Evolutionary conservation across 768 basidiomycete genomes (phyloP), one percentile per base, ranked within the genome.

Genomic region (Mrakia frigida): DNA sequence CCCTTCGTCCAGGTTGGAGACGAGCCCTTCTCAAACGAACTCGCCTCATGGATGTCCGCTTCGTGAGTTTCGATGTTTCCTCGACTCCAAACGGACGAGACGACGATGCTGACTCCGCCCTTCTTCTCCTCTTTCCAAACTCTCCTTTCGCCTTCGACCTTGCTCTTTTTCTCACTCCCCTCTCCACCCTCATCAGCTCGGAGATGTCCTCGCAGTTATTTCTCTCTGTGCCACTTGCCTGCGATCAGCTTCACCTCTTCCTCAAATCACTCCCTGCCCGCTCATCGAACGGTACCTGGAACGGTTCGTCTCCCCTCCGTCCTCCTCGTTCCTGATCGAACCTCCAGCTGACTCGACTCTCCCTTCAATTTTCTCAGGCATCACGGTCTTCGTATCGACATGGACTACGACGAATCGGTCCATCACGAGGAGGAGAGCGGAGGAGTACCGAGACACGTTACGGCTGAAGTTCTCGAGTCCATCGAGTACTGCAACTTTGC

Each of bases 201-300:
- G 93, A 1, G 92, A 94, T 74, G 86, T 93, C 10, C 85, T 94
- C 5, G 91, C 92, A 14, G 91, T 94, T 10, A 89, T 94, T 76
- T 90, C 87, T 43, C 88, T 95, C 87, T 89, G 92, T 74, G 90
- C 92, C 0, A 89, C 89, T 0, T 87, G 92, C 11, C 84, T 95
- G 25, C 87, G 90, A 23, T 90, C 90, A 0, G 92, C 91, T 5
- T 85, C 84, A 10, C 89, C 93, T 0, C 85, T 95, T 3, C 93
- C 93, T 0, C 93, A 94, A 80, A 91, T 94, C 73, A 94, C 92
- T 3, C 92, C 93, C 0, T 91, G 90, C 79, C 92, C 89, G 3
- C 84, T 82, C 18, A 79, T 82, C 56, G 46, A 39, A 7, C 28
- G 61, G 35, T 68, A 33, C 37, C 18, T 37, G 6, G 63, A 69